These are phyloP conservation scores for Termitomyces sp. DNA, from an alignment of 768 basidiomycete species.

Conservation along the genomic window DNA sequence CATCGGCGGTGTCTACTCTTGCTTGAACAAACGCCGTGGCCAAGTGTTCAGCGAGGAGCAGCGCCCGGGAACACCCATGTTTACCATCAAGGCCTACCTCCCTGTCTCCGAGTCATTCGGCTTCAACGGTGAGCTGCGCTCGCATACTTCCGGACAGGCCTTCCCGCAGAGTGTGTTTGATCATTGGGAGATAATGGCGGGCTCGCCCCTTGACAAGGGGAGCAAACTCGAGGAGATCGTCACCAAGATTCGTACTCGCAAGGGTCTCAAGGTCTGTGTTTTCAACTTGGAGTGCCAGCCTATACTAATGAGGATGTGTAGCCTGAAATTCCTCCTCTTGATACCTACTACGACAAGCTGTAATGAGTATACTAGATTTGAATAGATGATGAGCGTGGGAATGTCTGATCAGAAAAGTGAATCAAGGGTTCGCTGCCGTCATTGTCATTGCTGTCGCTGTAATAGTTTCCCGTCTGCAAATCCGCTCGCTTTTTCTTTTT, in stretches of 20 bases:
- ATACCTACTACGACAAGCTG: constrained; percentile 93
- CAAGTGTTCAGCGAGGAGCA: constrained; percentile 99
- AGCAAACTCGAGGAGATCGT: constrained; percentile 87
- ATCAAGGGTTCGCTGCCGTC: background rate
- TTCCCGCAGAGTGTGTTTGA: constrained; percentile 96
- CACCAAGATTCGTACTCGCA: constrained; percentile 76
- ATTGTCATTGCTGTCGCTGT: background rate
- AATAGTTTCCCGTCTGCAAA: constrained; percentile 14
- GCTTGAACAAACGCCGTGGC: constrained; percentile 94
- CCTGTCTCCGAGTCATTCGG: constrained; percentile 93
- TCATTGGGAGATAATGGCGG: constrained; percentile 85
- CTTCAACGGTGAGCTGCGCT: constrained; percentile 94
- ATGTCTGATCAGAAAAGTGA: constrained; percentile 7
- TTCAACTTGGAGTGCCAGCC: background rate
- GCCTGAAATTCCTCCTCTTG: constrained; percentile 85
- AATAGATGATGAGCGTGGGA: constrained; percentile 12
- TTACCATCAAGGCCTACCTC: constrained; percentile 96
- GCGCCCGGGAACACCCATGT: constrained; percentile 97
- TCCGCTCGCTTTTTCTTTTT: constrained; percentile 17
- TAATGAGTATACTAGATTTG: constrained; percentile 27
- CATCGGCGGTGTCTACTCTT: constrained; percentile 95
- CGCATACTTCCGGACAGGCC: constrained; percentile 91
- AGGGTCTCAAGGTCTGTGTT: constrained; percentile 81
- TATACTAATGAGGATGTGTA: constrained; percentile 22
- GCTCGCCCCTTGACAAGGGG: constrained; percentile 84